These are phyloP conservation scores for Microsporum canis DNA, from an alignment of 2,329 filamentous ascomycete species.

Conservation along the genomic window DNA sequence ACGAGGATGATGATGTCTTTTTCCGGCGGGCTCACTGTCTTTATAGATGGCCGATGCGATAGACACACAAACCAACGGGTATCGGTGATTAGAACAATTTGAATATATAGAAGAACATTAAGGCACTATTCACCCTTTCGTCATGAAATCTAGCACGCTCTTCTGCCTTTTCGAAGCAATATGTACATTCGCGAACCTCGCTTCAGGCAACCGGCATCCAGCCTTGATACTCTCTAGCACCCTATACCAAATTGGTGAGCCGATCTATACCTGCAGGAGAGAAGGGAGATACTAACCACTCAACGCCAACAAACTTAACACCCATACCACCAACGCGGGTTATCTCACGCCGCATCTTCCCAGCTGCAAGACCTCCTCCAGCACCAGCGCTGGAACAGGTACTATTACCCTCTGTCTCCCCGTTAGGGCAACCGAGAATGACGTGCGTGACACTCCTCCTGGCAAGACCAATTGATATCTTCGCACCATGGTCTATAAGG, in stretches of 20 bases:
- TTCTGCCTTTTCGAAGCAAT: constrained; percentile 51
- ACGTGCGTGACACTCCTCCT: constrained; percentile 74
- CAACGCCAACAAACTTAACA: constrained; percentile 67
- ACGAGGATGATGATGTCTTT: background rate
- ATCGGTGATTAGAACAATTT: background rate
- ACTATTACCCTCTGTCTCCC: background rate
- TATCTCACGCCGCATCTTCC: constrained; percentile 76
- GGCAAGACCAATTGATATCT: constrained; percentile 57
- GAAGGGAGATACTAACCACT: constrained; percentile 50
- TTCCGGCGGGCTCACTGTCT: background rate
- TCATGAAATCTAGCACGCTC: constrained; percentile 45
- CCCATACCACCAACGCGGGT: constrained; percentile 52
- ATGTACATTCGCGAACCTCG: constrained; percentile 54
- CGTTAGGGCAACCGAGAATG: constrained; percentile 55
- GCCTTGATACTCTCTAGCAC: constrained; percentile 71
- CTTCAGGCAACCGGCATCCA: constrained; percentile 63
- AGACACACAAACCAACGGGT: background rate
- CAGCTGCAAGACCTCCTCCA: constrained; percentile 63
- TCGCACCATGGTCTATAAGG: constrained; percentile 62
- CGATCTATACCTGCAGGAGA: background rate
- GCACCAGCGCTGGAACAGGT: constrained; percentile 33
- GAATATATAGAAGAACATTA: background rate
- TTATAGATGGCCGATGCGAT: background rate
- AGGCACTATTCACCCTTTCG: background rate
- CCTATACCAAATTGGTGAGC: constrained; percentile 36